phyloP scores from a whole-genome alignment of 2,329 filamentous ascomycete species.

The Samsoniella hepiali region DNA sequence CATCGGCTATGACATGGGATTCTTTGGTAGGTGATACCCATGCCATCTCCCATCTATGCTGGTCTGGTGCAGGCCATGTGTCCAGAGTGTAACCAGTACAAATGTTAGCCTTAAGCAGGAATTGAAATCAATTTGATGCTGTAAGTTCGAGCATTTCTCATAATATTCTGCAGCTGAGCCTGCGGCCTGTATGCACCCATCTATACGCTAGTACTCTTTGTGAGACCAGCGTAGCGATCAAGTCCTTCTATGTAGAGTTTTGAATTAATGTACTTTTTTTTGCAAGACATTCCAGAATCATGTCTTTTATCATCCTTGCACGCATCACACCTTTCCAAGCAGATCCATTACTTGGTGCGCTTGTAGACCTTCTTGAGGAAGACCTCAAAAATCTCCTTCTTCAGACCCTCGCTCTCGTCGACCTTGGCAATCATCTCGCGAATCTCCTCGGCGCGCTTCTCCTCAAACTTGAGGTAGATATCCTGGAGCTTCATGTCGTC shows the following conservation, averaged over 20 bases:
- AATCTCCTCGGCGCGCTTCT: slow-evolving; percentile 78
- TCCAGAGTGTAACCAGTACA: neutral
- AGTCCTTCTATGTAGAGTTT: slow-evolving; percentile 9
- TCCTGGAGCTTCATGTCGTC: slow-evolving; percentile 80
- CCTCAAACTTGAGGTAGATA: slow-evolving; percentile 85
- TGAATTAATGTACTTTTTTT: slow-evolving; percentile 12
- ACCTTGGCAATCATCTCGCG: slow-evolving; percentile 70
- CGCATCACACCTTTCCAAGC: neutral
- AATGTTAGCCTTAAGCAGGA: neutral
- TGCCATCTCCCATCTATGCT: too few species aligned
- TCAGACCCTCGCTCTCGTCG: slow-evolving; percentile 84
- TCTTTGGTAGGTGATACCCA: too few species aligned
- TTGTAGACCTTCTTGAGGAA: slow-evolving; percentile 98
- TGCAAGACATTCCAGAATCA: neutral
- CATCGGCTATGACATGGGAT: too few species aligned
- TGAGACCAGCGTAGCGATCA: neutral
- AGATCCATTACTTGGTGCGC: slow-evolving; percentile 72
- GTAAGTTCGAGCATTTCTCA: neutral
- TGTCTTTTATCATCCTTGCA: neutral
- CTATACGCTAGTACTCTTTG: neutral
- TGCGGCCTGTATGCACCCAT: neutral
- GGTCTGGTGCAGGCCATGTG: too few species aligned
- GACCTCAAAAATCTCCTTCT: slow-evolving; percentile 82
- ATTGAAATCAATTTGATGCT: neutral
- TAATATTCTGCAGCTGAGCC: neutral